Evolutionary conservation across 495 filamentous ascomycete genomes (phyloP).

Genomic region (Podospora sp.): DNA sequence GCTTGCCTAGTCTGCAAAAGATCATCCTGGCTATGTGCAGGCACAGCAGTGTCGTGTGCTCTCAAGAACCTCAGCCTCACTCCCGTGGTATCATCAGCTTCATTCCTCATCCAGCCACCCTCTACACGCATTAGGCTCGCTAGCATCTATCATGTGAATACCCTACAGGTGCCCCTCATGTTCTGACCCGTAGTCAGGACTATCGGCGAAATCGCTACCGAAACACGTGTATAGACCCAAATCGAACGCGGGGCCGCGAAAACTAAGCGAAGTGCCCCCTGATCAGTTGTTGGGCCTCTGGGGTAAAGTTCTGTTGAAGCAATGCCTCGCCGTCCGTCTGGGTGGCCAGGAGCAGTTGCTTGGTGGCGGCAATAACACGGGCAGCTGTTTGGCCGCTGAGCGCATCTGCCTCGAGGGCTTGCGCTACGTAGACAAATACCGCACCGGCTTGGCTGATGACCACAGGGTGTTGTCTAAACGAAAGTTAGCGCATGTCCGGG

Average conservation of each 20-base stretch:
- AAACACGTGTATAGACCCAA: not conserved
- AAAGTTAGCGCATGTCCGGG: not conserved
- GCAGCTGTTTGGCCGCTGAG: constrained; percentile 78
- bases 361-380: constrained; percentile 72
- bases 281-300: constrained; percentile 76
- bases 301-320: constrained; percentile 63
- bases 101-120: not conserved
- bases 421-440: constrained; percentile 78
- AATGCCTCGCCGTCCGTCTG: constrained; percentile 71
- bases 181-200: not conserved
- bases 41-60: not conserved
- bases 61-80: not conserved
- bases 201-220: not conserved
- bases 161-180: not conserved
- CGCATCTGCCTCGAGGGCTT: constrained; percentile 88
- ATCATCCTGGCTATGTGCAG: not conserved
- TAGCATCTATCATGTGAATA: not conserved
- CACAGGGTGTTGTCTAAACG: constrained; percentile 77
- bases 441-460: constrained; percentile 73
- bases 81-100: constrained; percentile 10
- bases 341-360: constrained; percentile 68
- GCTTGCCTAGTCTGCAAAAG: not conserved
- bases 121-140: not conserved
- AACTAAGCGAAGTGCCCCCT: constrained; percentile 66
- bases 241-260: not conserved